Base-by-base conservation (phyloP, 345 rosid genomes). In the Cochlearia excelsa region DNA sequence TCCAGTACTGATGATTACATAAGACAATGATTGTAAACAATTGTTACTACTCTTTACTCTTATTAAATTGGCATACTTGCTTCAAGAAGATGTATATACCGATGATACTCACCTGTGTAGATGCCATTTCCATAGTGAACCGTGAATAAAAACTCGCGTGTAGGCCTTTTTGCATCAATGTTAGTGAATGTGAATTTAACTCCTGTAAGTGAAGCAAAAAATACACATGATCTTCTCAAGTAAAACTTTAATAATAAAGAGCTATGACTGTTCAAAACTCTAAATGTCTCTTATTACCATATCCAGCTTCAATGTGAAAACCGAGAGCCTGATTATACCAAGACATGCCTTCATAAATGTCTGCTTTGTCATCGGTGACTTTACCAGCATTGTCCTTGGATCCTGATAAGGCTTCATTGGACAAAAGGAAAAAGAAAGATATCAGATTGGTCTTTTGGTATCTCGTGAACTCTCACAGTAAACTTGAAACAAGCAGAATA, bases 261-360 rank as follows among this genome's bases (percentile, higher is more conserved):
- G 57, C 30, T 8, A 69, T 33, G 62, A 34, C 26, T 3, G 38
- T 48, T 44, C 50, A 38, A 26, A 65, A 33, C 41, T 41, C 40
- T 9, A 33, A 30, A 41, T 30, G 1, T 54, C 41, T 59, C 48
- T 44, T 7, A 53, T 74, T 85, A 89, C 99, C 99, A 71, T 63
- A 78, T 54, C 99, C 95, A 9, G 89, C 95, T 77, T 89, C 92
- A 66, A 93, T 70, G 31, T 71, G 81, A 64, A 93, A 77, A 70
- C 99, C 88, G 7, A 93, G 88, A 78, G 79, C 76, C 66, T 65
- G 69, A 66, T 82, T 85, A 75, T 89, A 93, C 99, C 99, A 93
- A 48, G 77, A 71, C 31, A 89, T 70, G 51, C 88, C 96, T 74
- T 78, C 84, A 49, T 80, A 65, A 50, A 81, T 79, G 46, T 81